A percentile compares a stretch with the other conserved stretches of the same genome.
These are phyloP conservation scores for Annulohypoxylon nitens DNA, from an alignment of 495 filamentous ascomycete genomes.

Conservation along the genomic window DNA sequence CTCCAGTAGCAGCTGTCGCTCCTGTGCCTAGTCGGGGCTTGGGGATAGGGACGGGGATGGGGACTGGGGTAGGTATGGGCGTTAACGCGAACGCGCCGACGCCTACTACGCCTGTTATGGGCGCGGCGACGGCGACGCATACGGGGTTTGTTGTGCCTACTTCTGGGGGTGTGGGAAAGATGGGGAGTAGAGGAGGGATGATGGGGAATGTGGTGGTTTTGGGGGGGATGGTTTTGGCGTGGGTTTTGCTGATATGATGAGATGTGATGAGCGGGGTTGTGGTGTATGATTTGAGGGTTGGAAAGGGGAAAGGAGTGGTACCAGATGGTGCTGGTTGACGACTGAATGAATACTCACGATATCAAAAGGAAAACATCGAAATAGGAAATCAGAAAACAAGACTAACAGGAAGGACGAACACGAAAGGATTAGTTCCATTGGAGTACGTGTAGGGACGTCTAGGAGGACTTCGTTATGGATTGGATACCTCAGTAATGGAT, in stretches of 20 bases:
- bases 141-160: conserved; percentile 10
- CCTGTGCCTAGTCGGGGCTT: not conserved
- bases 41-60: not conserved
- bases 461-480: not conserved
- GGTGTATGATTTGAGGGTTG: too few relatives aligned
- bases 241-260: conserved; percentile 21
- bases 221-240: conserved; percentile 12
- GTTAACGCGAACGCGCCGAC: conserved; percentile 5
- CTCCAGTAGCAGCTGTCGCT: conserved; percentile 1
- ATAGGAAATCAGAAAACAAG: not conserved
- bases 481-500: not conserved
- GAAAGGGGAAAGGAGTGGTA: too few relatives aligned
- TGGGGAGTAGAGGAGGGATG: not conserved
- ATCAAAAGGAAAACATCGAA: not conserved
- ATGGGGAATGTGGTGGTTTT: not conserved
- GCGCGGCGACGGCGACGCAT: not conserved
- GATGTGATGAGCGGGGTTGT: not conserved
- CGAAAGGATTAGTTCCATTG: not conserved
- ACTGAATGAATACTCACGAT: conserved; percentile 23
- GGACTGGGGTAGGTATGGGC: not conserved
- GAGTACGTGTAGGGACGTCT: not conserved
- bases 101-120: conserved; percentile 13
- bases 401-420: not conserved
- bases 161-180: conserved; percentile 16
- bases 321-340: not conserved